These are phyloP conservation scores for Coffea humblotiana DNA, from an alignment of 305 asterid genomes.

Conservation along the genomic window DNA sequence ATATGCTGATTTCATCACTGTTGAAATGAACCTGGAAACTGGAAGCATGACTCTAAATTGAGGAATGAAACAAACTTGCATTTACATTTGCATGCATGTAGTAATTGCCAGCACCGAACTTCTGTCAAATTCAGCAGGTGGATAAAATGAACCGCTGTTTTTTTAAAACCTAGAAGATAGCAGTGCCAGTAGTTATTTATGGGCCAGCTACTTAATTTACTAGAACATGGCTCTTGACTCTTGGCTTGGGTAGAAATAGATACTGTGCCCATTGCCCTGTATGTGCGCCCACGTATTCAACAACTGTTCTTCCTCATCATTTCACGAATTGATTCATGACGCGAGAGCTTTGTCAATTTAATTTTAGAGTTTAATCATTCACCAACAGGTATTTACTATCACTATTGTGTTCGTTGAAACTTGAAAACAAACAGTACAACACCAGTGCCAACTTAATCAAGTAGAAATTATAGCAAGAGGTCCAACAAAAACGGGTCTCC, in stretches of 20 bases:
- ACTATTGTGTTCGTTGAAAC: neutral
- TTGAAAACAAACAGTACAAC: too few relatives aligned
- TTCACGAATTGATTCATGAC: too few relatives aligned
- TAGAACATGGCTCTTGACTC: neutral
- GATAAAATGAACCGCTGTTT: neutral
- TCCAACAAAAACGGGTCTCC: neutral
- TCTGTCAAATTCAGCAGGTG: neutral
- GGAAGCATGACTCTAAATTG: neutral
- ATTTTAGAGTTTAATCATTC: neutral
- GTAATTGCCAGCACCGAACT: slow-evolving; percentile 22
- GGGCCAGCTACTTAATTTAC: neutral
- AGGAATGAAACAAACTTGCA: neutral
- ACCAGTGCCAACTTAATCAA: neutral
- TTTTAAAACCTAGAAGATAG: neutral
- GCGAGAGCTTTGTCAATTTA: neutral
- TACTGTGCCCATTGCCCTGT: too few relatives aligned
- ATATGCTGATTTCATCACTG: neutral
- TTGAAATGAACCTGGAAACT: neutral
- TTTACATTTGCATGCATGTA: neutral
- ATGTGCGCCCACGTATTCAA: neutral
- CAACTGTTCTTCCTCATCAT: neutral
- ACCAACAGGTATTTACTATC: neutral
- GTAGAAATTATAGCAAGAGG: neutral
- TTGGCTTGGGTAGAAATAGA: neutral
- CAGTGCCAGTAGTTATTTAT: neutral